Base-by-base conservation (phyloP, 306 rosid genomes). In the Trifolium subterraneum region DNA sequence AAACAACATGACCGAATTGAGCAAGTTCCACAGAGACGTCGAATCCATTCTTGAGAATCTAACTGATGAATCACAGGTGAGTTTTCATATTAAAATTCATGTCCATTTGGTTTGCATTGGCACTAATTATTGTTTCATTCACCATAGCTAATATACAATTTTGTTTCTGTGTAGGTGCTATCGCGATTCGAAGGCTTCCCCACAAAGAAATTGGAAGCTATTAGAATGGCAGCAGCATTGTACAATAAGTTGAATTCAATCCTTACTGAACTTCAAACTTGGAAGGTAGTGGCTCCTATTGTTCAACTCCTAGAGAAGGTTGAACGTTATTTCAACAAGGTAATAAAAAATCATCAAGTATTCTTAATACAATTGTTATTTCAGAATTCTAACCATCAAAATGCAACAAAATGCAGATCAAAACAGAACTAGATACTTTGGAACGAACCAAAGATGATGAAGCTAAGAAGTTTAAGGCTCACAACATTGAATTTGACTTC, bases 31-130 rank as follows among this genome's bases (percentile, higher is more conserved):
- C 56, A 79, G 74, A 70, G 68, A 75, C 42, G 87, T 88, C 60
- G 98, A 90, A 78, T 90, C 93, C 9, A 59, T 86, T 60, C 86
- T 93, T 36, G 96, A 93, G 77, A 70, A 86, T 35, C 78, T 93
- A 68, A 93, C 91, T 11, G 96, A 93, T 70, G 98, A 93, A 72
- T 81, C 98, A 75, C 98, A 90, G 87, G 96, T 88, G 68, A 72
- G 59, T 61, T n/a, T n/a, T 33, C 2, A 36, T 36, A 27, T 2
- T 1, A 33, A 56, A 42, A 20, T 3, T 7, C 45, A 58, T 16
- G 50, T 33, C 56, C 58, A 39, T 25, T 81, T 48, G 10, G 60
- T 10, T 61, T 27, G 18, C n/a, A 76, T 18, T 36, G 14, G 27
- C 60, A 33, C 29, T 41, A 44, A 12, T 22, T 41, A 65, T 20